phyloP scores from a whole-genome alignment of 768 basidiomycete species.

The Lactarius pseudohatsudake region DNA sequence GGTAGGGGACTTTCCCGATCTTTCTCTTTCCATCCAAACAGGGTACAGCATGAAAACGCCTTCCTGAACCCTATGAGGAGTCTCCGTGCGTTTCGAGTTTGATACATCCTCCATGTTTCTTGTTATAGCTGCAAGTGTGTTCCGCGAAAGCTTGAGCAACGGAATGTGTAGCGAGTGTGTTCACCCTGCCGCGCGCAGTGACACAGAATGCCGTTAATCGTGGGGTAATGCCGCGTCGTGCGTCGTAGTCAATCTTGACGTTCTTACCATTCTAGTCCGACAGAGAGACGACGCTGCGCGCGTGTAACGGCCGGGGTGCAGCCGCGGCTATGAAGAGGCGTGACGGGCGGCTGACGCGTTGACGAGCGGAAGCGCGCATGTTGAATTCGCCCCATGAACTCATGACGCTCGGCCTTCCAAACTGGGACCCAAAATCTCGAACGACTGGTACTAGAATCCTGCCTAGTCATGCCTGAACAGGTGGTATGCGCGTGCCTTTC shows the following conservation, averaged over 20 bases:
- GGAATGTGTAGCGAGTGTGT: neutral
- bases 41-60: neutral
- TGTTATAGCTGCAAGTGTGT: neutral
- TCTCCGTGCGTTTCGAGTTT: too few relatives aligned
- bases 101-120: neutral
- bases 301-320: neutral
- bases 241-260: neutral
- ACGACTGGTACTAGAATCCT: neutral
- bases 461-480: conserved; percentile 10
- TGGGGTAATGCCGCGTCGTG: neutral
- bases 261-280: neutral
- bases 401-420: conserved; percentile 12
- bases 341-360: neutral
- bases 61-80: too few relatives aligned
- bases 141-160: neutral
- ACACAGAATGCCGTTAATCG: neutral
- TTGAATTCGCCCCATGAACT: conserved; percentile 15
- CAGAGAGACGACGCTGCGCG: neutral
- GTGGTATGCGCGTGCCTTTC: conserved; percentile 12
- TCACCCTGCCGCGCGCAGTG: neutral
- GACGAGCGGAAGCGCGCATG: conserved; percentile 19
- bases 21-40: neutral
- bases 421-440: conserved; percentile 12
- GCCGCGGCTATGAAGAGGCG: neutral
- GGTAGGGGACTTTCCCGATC: conserved; percentile 6